Base-by-base conservation (phyloP, 805 yeast species). In the Starmerella stigmatis region DNA sequence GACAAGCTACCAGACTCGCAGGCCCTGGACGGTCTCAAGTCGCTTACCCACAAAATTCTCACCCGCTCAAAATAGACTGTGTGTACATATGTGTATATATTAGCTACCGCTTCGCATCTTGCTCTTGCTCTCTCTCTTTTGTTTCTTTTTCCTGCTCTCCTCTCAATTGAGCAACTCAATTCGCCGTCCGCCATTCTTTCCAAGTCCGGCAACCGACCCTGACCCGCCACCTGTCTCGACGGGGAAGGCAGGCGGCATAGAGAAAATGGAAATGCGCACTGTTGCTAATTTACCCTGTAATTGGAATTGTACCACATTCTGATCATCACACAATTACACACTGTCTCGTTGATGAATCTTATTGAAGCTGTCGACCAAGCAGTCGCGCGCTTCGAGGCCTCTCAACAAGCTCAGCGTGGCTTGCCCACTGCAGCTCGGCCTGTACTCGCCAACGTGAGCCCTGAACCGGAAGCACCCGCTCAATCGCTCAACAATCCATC, bases 11-110 rank as follows among this genome's bases (percentile, higher is more conserved):
- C 97, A 1, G 88, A 83, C 54, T 79, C 92, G 17, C 94, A 86
- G 58, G 84, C 96, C 9, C 72, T 94, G 57, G 76, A 84, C 47
- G 96, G 96, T 4, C 69, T 92, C 50, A 88, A 81, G 60, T 74
- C 85, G 51, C 70, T 92, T 56, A 86, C 97, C 6, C 79, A 79
- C 59, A 78, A 89, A 10, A 76, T 89, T 20, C 70, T 89, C 52
- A 81, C 92, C 36, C 79, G 98, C 70, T 73, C 70, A 26, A 86
- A 83, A 61, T 88, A 62, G 33, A 36, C n/a, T 16, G 28, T 25
- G 30, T 36, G 17, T 25, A 25, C 25, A 17, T 36, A 15, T 36
- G 27, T 36, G 29, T 36, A 36, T 22, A 33, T 33, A 36, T 11
- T 25, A 15, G 7, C 10, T 25, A 21, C 30, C n/a, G 9, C 3